phyloP scores from a whole-genome alignment of 2,329 filamentous ascomycete genomes.

The Cercospora sesami region DNA sequence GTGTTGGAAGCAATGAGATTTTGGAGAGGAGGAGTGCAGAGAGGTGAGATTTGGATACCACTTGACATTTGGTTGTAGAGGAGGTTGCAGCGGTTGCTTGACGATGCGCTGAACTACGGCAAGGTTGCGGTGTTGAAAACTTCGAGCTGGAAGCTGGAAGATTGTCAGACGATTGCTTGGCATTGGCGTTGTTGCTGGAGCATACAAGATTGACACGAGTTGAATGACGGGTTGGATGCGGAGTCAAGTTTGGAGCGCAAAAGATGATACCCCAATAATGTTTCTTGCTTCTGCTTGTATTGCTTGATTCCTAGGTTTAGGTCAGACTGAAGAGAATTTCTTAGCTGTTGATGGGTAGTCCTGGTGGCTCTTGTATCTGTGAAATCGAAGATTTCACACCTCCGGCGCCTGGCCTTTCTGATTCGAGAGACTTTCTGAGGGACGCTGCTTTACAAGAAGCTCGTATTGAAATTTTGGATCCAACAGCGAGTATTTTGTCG shows the following conservation, averaged over 20 bases:
- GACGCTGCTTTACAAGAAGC: too few species aligned
- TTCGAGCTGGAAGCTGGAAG: neutral
- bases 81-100: neutral
- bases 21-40: constrained; percentile 10
- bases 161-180: neutral
- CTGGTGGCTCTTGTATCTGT: neutral
- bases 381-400: neutral
- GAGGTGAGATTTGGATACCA: neutral
- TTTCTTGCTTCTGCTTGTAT: neutral
- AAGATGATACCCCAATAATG: neutral
- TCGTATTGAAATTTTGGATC: too few species aligned
- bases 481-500: too few species aligned
- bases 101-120: too few species aligned
- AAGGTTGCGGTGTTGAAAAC: neutral
- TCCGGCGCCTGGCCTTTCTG: neutral
- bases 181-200: neutral
- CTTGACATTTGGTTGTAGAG: neutral
- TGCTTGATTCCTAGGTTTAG: neutral
- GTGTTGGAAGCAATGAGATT: constrained; percentile 21
- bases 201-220: neutral
- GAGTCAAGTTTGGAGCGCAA: neutral
- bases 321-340: neutral
- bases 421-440: neutral
- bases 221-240: neutral
- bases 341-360: neutral